These are phyloP conservation scores for Solanum lycopersicoides DNA, from an alignment of 257 asterid species.

Conservation along the genomic window DNA sequence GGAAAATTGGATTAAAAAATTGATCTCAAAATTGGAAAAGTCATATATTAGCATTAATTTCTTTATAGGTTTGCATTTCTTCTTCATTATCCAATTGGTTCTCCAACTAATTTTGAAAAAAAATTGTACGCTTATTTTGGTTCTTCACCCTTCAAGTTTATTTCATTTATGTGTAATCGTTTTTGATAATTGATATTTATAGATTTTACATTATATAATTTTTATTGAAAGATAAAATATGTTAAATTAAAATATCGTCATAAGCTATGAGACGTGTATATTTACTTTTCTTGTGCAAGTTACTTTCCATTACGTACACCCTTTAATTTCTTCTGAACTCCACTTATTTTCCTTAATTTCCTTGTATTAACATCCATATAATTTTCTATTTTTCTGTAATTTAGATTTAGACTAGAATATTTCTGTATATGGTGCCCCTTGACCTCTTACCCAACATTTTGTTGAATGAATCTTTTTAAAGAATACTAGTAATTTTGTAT, in stretches of 20 bases:
- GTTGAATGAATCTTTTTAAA: not conserved
- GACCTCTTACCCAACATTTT: too few relatives aligned
- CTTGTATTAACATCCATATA: not conserved
- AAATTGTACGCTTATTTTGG: not conserved
- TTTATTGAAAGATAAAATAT: not conserved
- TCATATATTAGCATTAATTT: not conserved
- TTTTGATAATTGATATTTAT: not conserved
- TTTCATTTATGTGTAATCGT: not conserved
- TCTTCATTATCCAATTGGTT: not conserved
- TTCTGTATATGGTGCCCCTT: not conserved
- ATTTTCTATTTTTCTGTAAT: too few relatives aligned
- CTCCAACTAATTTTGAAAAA: not conserved
- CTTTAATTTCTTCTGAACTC: too few relatives aligned
- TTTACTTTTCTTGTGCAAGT: too few relatives aligned
- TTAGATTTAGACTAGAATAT: not conserved
- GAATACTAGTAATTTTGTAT: not conserved
- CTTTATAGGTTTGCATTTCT: not conserved
- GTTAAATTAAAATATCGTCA: not conserved
- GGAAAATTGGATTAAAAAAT: not conserved
- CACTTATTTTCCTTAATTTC: too few relatives aligned
- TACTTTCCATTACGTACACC: too few relatives aligned
- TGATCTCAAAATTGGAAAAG: not conserved
- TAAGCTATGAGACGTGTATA: too few relatives aligned
- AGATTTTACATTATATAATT: not conserved
- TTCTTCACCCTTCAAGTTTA: not conserved